Base-by-base conservation (phyloP, 2,329 filamentous ascomycete genomes). In the Penicillium nordicum region DNA sequence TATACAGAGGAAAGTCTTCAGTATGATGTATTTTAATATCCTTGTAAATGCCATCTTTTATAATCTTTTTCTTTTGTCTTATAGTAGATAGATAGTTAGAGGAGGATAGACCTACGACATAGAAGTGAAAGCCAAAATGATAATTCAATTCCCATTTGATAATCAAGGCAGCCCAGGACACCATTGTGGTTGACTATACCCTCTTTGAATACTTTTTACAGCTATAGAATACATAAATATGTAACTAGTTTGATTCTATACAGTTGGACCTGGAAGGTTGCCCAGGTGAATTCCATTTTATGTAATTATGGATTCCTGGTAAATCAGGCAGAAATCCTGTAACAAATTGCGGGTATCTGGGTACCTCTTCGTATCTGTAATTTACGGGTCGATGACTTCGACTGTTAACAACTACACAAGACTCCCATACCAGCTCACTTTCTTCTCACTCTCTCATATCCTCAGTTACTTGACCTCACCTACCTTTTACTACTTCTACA, bases 331-430 rank as follows among this genome's bases (percentile, higher is more conserved):
- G 25, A 30, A 37, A 0, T 21, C 12, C 23, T 40, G 57, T 59
- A 61, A 54, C 55, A 44, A 57, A 61, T 57, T 30, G 46, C 44
- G 7, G 34, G 58, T 43, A 49, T 42, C 38, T 44, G 5, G 34
- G 58, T 43, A 49, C 45, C 38, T 44, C 5, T n/a, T 53, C 57
- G 61, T 62, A 64, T 46, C 25, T 18, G 61, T 63, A 64, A 62
- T 25, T 63, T 64, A 63, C 61, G 49, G 51, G 49, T 57, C 48
- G 46, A 59, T 40, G 51, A 49, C 42, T 32, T 44, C 27, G 45
- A 54, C 25, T 57, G 55, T 63, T 55, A 53, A 62, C 55, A 46
- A 40, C 30, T 32, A 50, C 48, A 49, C 48, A 49, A 56, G 62
- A 50, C 21, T 57, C 57, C 50, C 55, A 57, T 53, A 49, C 48